Percentiles rank a stretch among this genome's conserved stretches.
Evolutionary conservation across 257 asterid genomes (phyloP).

Genomic region (Henckelia pumila): DNA sequence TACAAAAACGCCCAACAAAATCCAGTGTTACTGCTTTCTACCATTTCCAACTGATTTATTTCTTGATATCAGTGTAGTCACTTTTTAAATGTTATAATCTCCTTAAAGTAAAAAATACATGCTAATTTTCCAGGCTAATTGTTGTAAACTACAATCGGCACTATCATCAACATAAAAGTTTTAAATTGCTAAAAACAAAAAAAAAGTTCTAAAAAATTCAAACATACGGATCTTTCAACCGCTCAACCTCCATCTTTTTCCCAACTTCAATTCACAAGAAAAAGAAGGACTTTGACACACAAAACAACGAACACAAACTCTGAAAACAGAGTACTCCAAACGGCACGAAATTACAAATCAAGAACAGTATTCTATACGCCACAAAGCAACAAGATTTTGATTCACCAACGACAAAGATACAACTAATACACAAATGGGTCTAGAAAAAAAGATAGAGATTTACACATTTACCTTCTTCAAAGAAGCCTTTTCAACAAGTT

Average conservation of each 20-base stretch:
- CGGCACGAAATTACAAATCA: not conserved
- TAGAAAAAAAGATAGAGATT: not conserved
- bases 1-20: not conserved
- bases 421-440: not conserved
- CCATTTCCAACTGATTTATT: not conserved
- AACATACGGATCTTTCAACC: too few relatives aligned
- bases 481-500: slow-evolving; percentile 89
- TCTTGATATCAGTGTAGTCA: too few relatives aligned
- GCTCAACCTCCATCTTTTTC: too few relatives aligned
- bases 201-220: too few relatives aligned
- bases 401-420: too few relatives aligned
- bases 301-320: not conserved
- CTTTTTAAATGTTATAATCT: too few relatives aligned
- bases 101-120: too few relatives aligned
- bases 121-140: not conserved
- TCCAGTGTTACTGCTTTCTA: not conserved
- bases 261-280: not conserved
- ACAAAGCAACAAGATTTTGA: not conserved
- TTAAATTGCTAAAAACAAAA: too few relatives aligned
- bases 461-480: slow-evolving; percentile 64
- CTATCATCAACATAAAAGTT: not conserved
- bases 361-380: too few relatives aligned
- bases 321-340: not conserved
- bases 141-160: too few relatives aligned
- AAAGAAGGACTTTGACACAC: slow-evolving; percentile 4